Base-by-base conservation (phyloP, 2,329 filamentous ascomycete genomes). In the Zasmidium cellare region DNA sequence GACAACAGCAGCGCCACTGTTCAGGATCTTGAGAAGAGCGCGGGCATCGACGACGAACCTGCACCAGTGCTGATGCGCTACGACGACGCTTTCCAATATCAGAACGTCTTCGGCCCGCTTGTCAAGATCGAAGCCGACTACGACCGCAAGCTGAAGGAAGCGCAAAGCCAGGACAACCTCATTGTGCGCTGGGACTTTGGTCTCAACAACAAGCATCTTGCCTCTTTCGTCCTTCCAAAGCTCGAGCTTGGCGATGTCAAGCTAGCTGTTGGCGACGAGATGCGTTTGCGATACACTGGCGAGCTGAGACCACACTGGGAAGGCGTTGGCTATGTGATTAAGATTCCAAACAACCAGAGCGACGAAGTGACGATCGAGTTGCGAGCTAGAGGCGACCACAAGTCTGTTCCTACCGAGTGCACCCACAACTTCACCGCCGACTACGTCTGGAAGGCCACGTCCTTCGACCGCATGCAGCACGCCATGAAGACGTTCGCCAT, bases 401-500 rank as follows among this genome's bases (percentile, higher is more conserved):
- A 97, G 76, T 91, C 89, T 24, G 91, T 97, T 1, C 94, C 94
- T 0, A 96, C 91, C 0, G 93, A 99, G 70, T 94, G 93, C 75
- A 96, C 93, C 0, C 91, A 96, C 77, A 96, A 97, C 75, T 99
- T 99, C 77, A 96, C 92, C 16, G 94, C 93, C 65, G 94, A 99
- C 74, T 99, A 99, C 71, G 94, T 99, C 56, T 99, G 94, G 94
- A 99, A 99, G 74, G 94, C 96, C 14, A 99, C 96, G 0, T 97
- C 93, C 0, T 99, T 99, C 73, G 94, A 99, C 71, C 92, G 94
- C 63, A 99, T 99, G 94, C 94, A 99, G 75, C 86, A 92, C 65
- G 96, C 94, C 55, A 97, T 99, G 93, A 97, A 97, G 82, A 97
- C 91, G 0, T 99, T 99, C 72, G 94, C 94, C 5, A 87, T 97